Percentiles rank a stretch among this genome's conserved stretches.
Conservation (phyloP, 257 asterid species). For the Fraxinus excelsior region DNA sequence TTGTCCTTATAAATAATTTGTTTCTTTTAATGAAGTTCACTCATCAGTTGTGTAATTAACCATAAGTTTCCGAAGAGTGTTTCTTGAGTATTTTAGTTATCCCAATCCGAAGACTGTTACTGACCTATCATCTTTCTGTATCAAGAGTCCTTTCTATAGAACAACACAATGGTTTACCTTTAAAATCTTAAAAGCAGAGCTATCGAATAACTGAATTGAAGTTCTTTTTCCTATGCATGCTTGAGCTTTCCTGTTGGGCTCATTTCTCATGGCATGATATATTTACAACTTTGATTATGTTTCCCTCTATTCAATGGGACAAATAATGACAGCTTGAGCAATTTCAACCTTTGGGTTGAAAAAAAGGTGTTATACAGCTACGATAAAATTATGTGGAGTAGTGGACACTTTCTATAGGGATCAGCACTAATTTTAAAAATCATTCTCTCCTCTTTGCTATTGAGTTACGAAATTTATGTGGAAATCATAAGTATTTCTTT, state of each 20-base stretch:
- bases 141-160: no score
- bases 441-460: neutral
- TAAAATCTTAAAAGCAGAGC: no score
- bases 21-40: neutral
- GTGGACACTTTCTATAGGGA: neutral
- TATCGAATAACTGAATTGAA: no score
- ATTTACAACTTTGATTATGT: neutral
- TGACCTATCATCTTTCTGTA: neutral
- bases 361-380: neutral
- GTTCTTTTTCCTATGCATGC: no score
- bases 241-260: no score
- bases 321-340: neutral
- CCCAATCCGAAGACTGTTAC: neutral
- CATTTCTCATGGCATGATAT: no score
- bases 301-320: neutral
- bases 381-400: neutral
- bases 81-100: neutral
- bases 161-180: no score
- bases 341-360: neutral
- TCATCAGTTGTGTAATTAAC: neutral
- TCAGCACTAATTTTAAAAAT: neutral
- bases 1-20: neutral
- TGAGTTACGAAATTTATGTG: neutral
- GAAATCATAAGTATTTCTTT: neutral
- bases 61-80: neutral